Evolutionary conservation across 805 yeast species (phyloP).

Genomic region (Naumovozyma dairenensis): DNA sequence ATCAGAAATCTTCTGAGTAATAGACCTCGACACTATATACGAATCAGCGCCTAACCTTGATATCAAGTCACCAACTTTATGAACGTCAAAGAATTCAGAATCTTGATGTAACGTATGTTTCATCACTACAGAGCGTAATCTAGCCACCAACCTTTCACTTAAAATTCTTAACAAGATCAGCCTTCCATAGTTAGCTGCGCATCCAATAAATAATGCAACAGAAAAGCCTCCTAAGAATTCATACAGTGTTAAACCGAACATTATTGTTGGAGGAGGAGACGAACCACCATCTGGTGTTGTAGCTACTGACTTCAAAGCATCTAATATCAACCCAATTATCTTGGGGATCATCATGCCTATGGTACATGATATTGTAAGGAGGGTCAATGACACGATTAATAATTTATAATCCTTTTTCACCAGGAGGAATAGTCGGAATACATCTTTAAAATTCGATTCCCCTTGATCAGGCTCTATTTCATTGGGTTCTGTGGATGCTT

Average conservation of each 20-base stretch:
- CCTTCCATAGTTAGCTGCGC: conserved; percentile 65
- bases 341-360: conserved; percentile 47
- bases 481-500: too few species aligned
- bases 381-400: conserved; percentile 33
- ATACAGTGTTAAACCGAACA: conserved; percentile 9
- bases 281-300: background rate
- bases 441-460: conserved; percentile 3
- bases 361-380: conserved; percentile 39
- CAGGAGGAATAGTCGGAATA: conserved; percentile 31
- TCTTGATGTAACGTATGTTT: conserved; percentile 76
- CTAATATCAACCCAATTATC: conserved; percentile 46
- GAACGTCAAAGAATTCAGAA: conserved; percentile 86
- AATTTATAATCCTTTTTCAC: conserved; percentile 39
- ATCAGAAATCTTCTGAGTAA: conserved; percentile 86
- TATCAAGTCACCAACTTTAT: conserved; percentile 88
- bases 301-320: conserved; percentile 29
- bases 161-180: conserved; percentile 42
- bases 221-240: conserved; percentile 54
- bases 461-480: too few species aligned
- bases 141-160: conserved; percentile 82
- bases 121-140: conserved; percentile 68
- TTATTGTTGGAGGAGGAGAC: conserved; percentile 1
- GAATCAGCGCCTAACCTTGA: conserved; percentile 87
- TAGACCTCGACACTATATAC: conserved; percentile 75
- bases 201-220: conserved; percentile 52